Evolutionary conservation across 2,329 filamentous ascomycete genomes (phyloP).

Genomic region (Coniochaeta sp.): DNA sequence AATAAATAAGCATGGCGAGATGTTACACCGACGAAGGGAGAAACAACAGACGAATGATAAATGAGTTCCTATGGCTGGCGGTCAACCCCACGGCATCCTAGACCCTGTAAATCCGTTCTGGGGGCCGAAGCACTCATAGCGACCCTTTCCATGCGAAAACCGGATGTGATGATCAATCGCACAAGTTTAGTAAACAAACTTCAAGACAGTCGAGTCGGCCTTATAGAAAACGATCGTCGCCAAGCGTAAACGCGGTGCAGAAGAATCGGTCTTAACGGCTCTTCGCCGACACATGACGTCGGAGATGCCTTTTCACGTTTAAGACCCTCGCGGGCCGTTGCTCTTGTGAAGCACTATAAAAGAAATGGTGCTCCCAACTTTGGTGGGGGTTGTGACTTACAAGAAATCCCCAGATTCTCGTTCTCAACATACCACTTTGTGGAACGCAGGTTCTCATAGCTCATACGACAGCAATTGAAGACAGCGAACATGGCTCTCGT

Average conservation of each 20-base stretch:
- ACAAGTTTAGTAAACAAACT: too few species aligned
- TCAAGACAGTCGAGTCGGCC: too few species aligned
- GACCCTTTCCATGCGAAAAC: too few species aligned
- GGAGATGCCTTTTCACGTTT: neutral
- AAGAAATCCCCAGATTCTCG: neutral
- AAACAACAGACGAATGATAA: neutral
- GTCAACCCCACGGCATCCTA: neutral
- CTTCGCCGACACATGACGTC: neutral
- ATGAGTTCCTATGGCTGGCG: too few species aligned
- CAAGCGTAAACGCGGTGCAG: neutral
- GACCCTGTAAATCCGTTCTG: neutral
- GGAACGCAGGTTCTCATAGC: neutral
- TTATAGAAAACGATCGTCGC: neutral
- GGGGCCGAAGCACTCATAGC: too few species aligned
- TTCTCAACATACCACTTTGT: neutral
- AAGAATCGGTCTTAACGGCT: neutral
- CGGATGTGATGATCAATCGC: too few species aligned
- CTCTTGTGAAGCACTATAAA: neutral
- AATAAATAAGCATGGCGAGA: neutral
- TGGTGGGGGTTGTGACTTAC: neutral
- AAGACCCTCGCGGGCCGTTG: neutral
- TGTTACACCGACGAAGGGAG: neutral
- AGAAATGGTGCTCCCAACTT: neutral
- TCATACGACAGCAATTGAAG: neutral
- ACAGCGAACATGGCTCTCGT: neutral